These are phyloP conservation scores for Pleurotus tuoliensis DNA, from an alignment of 768 basidiomycete genomes.

Conservation along the genomic window DNA sequence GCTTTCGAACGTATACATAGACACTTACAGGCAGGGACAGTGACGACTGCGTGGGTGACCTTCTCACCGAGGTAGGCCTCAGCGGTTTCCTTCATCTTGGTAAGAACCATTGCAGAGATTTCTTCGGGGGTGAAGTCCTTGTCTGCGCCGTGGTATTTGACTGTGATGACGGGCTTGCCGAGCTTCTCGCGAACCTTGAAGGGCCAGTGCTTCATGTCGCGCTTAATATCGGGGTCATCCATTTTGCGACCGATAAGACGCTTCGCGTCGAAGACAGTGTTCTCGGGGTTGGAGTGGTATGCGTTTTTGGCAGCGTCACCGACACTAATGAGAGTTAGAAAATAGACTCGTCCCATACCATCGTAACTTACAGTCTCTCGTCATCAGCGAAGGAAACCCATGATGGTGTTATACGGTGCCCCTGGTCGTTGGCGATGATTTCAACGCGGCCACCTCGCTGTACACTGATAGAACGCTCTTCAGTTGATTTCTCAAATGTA, in stretches of 20 bases:
- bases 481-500: not conserved
- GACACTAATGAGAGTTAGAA: constrained; percentile 38
- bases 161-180: constrained; percentile 77
- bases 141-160: constrained; percentile 73
- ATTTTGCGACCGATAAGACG: constrained; percentile 88
- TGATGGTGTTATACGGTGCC: constrained; percentile 86
- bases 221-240: constrained; percentile 75
- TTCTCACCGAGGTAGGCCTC: constrained; percentile 96
- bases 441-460: constrained; percentile 84
- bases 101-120: constrained; percentile 91
- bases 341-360: too few relatives aligned
- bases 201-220: constrained; percentile 89
- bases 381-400: constrained; percentile 83
- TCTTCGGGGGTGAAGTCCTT: constrained; percentile 91
- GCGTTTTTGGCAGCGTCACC: constrained; percentile 98
- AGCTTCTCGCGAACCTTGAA: constrained; percentile 77
- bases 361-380: constrained; percentile 54
- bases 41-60: constrained; percentile 97
- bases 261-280: constrained; percentile 97
- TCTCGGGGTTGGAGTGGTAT: constrained; percentile 84
- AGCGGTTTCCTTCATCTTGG: constrained; percentile 99
- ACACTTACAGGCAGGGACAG: constrained; percentile 86
- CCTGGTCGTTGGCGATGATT: constrained; percentile 88
- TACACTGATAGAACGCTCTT: constrained; percentile 43
- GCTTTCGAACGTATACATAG: not conserved